Evolutionary conservation across 352 stramenopile genomes (phyloP).

Genomic region (Phytophthora meadii): DNA sequence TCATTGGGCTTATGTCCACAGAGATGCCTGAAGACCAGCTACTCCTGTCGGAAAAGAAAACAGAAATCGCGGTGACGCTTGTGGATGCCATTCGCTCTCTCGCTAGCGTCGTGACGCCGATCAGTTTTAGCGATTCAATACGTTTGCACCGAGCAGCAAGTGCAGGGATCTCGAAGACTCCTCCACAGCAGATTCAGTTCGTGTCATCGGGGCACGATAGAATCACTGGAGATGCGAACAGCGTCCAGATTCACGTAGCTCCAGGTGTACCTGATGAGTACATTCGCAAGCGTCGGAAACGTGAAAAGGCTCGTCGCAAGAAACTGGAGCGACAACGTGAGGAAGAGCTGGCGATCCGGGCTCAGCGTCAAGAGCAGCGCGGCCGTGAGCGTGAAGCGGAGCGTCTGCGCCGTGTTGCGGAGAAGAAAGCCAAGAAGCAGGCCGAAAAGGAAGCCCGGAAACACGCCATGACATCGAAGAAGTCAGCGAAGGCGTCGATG

Average conservation of each 20-base stretch:
- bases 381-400: constrained; percentile 75
- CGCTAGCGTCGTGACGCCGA: constrained; percentile 60
- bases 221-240: constrained; percentile 55
- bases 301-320: constrained; percentile 82
- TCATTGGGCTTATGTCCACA: constrained; percentile 84
- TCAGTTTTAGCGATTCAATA: constrained; percentile 77
- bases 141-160: constrained; percentile 59
- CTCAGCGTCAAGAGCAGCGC: constrained; percentile 70
- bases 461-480: constrained; percentile 44
- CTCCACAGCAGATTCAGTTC: constrained; percentile 75
- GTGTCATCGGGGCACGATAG: constrained; percentile 44
- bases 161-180: constrained; percentile 58
- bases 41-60: constrained; percentile 86
- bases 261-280: constrained; percentile 83
- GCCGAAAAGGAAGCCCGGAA: constrained; percentile 75
- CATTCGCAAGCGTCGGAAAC: constrained; percentile 86
- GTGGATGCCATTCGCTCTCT: constrained; percentile 75
- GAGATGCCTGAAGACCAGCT: constrained; percentile 87
- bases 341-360: constrained; percentile 75
- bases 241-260: constrained; percentile 63
- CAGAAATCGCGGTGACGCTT: constrained; percentile 85
- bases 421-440: constrained; percentile 90
- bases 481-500: constrained; percentile 56
- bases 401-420: constrained; percentile 75
- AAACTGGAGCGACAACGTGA: constrained; percentile 74